These are phyloP conservation scores for Lepidopterella palustris DNA, from an alignment of 495 filamentous ascomycete species.

Conservation along the genomic window DNA sequence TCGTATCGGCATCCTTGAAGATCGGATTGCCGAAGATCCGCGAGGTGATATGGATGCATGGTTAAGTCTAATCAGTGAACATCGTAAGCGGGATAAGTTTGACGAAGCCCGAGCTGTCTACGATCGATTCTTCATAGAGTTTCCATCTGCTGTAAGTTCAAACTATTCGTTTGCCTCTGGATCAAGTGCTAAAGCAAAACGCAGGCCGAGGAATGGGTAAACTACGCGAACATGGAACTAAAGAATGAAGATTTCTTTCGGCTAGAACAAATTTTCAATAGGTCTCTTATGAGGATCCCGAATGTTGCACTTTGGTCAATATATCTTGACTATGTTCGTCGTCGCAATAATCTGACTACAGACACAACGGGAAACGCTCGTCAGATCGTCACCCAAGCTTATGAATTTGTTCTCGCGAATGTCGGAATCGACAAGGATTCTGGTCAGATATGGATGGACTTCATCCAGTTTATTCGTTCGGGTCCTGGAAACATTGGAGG, in stretches of 20 bases:
- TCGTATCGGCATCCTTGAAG: conserved; percentile 76
- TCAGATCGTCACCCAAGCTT: conserved; percentile 68
- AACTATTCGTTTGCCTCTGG: conserved; percentile 9
- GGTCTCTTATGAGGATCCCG: conserved; percentile 62
- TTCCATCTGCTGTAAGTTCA: conserved; percentile 78
- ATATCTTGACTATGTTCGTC: conserved; percentile 94
- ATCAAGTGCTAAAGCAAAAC: conserved; percentile 18
- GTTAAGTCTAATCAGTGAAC: conserved; percentile 78
- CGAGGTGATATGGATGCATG: conserved; percentile 86
- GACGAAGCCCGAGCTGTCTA: conserved; percentile 75
- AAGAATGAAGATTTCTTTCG: conserved; percentile 67
- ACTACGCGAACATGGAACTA: conserved; percentile 81
- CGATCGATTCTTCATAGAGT: conserved; percentile 77
- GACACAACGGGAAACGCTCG: conserved; percentile 72
- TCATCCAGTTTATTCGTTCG: conserved; percentile 80
- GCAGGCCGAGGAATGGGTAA: conserved; percentile 84
- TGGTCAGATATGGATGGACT: conserved; percentile 87
- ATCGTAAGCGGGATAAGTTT: conserved; percentile 71
- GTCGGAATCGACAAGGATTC: conserved; percentile 88
- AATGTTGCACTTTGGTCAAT: conserved; percentile 82
- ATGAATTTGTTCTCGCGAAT: conserved; percentile 83
- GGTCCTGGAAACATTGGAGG: conserved; percentile 81
- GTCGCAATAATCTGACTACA: conserved; percentile 74
- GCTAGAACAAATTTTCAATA: conserved; percentile 75
- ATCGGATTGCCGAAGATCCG: conserved; percentile 83